These are phyloP conservation scores for Cadophora gregata DNA, from an alignment of 2,329 filamentous ascomycete species.

Conservation along the genomic window DNA sequence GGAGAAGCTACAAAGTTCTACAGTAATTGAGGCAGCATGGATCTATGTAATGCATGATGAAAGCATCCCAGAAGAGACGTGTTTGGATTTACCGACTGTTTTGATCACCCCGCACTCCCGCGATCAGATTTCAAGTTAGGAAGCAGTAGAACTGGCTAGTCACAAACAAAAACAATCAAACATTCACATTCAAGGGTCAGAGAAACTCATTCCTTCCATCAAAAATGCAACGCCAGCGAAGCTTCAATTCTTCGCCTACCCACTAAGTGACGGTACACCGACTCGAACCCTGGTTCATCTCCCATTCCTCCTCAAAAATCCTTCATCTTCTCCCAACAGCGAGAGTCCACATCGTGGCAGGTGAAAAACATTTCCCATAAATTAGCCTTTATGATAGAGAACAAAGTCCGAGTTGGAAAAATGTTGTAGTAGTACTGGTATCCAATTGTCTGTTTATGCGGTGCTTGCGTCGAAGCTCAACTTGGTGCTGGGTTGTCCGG, in stretches of 20 bases:
- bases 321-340: background rate
- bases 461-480: slow-evolving; percentile 28
- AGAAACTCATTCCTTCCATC: background rate
- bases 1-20: background rate
- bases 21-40: background rate
- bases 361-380: background rate
- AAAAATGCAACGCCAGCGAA: slow-evolving; percentile 10
- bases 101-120: background rate
- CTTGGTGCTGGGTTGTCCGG: slow-evolving; percentile 40
- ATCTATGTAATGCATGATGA: background rate
- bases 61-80: background rate
- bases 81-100: background rate
- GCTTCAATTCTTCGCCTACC: slow-evolving; percentile 5
- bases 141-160: background rate
- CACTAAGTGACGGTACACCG: background rate
- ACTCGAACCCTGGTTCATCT: background rate
- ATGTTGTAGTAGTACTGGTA: too few species aligned
- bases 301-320: background rate
- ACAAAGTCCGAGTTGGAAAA: background rate
- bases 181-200: background rate
- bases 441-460: background rate
- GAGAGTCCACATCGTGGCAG: background rate
- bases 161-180: background rate
- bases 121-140: background rate
- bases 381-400: background rate